phyloP scores from a whole-genome alignment of 352 stramenopile genomes.

The Phytopythium cucurbitacearum region DNA sequence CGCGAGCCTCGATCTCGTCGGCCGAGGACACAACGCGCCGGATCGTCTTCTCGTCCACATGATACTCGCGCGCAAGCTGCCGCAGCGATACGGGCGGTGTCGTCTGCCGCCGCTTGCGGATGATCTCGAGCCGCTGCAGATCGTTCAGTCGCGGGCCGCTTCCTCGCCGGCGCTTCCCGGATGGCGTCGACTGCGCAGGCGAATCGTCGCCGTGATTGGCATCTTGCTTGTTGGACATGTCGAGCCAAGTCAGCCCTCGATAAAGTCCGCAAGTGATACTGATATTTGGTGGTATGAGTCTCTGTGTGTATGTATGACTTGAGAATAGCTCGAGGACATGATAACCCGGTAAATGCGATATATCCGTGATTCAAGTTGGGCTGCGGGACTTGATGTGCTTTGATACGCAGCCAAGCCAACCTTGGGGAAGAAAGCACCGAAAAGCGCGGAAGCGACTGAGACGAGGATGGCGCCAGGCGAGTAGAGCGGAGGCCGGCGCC shows the following conservation, averaged over 20 bases:
- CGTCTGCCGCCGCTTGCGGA: slow-evolving; percentile 8
- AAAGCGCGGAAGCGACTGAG: not conserved
- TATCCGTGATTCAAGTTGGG: too few relatives aligned
- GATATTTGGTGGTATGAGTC: too few relatives aligned
- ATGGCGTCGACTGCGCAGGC: too few relatives aligned
- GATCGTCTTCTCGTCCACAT: slow-evolving; percentile 25
- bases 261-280: too few relatives aligned
- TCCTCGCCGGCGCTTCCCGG: slow-evolving; percentile 14
- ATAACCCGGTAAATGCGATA: too few relatives aligned
- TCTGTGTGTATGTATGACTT: too few relatives aligned
- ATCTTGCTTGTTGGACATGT: too few relatives aligned
- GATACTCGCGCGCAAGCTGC: slow-evolving; percentile 17
- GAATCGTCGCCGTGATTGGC: too few relatives aligned
- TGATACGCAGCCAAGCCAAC: not conserved
- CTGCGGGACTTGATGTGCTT: not conserved
- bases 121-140: slow-evolving; percentile 27
- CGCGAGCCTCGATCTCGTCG: slow-evolving; percentile 13
- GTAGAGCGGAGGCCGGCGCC: not conserved
- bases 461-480: slow-evolving; percentile 5
- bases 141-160: slow-evolving; percentile 20
- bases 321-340: too few relatives aligned
- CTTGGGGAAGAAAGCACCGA: not conserved
- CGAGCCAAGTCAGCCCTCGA: too few relatives aligned
- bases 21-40: slow-evolving; percentile 13
- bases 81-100: slow-evolving; percentile 10